Conservation (phyloP, 2,329 filamentous ascomycete genomes). For the Pleurostoma richardsiae region DNA sequence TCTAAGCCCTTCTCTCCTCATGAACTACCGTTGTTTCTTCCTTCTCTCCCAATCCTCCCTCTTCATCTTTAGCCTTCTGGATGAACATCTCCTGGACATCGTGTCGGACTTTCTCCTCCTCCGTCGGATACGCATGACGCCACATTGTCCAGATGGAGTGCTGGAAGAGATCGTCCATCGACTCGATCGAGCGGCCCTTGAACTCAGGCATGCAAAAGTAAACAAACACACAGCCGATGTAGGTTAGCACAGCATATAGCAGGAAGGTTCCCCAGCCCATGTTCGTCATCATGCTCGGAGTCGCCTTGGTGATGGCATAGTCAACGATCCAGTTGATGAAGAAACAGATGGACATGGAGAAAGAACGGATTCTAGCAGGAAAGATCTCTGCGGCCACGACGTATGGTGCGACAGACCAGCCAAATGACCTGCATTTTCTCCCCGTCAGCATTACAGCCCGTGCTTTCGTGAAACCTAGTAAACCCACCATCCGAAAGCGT, state of each 20-base stretch:
- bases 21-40: conserved; percentile 1
- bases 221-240: conserved; percentile 20
- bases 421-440: conserved; percentile 11
- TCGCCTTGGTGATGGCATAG: conserved; percentile 24
- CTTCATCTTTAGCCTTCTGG: background rate
- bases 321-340: conserved; percentile 26
- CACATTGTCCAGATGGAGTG: conserved; percentile 33
- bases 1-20: background rate
- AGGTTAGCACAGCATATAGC: conserved; percentile 26
- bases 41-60: background rate
- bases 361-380: conserved; percentile 22
- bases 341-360: conserved; percentile 20
- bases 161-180: conserved; percentile 41
- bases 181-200: conserved; percentile 43
- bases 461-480: conserved; percentile 9
- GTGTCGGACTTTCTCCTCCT: conserved; percentile 11
- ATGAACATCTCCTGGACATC: conserved; percentile 7
- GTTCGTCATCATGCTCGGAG: conserved; percentile 26
- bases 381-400: conserved; percentile 25
- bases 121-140: conserved; percentile 29
- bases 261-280: conserved; percentile 29
- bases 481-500: conserved; percentile 16
- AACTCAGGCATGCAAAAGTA: conserved; percentile 45
- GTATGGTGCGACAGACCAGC: conserved; percentile 18
- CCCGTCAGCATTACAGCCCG: too few species aligned